Evolutionary conservation across 148 eudicot genomes (phyloP).

Genomic region (Diospyros lotus): DNA sequence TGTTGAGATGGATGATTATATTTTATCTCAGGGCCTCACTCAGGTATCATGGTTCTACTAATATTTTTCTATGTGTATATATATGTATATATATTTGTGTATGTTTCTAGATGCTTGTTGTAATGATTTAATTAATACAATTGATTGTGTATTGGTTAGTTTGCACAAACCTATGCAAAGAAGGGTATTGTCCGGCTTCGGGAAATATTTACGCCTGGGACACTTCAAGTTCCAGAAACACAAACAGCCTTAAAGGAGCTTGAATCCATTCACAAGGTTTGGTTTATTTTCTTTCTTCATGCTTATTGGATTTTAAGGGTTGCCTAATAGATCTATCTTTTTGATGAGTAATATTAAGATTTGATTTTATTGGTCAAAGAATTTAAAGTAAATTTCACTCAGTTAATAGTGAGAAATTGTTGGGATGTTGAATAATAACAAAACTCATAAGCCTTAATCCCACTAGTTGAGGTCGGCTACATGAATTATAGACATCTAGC

Average conservation of each 20-base stretch:
- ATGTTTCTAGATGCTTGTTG: background rate
- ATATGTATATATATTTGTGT: background rate
- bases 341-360: background rate
- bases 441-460: too few relatives aligned
- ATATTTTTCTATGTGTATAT: background rate
- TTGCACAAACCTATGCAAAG: constrained; percentile 74
- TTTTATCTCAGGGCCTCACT: constrained; percentile 58
- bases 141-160: constrained; percentile 33
- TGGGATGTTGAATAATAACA: too few relatives aligned
- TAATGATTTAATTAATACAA: constrained; percentile 2
- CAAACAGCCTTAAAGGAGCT: constrained; percentile 68
- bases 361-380: background rate
- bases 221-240: constrained; percentile 75
- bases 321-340: background rate
- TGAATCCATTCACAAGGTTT: constrained; percentile 94
- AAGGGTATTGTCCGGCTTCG: constrained; percentile 66
- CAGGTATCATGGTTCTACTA: constrained; percentile 28
- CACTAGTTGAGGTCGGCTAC: background rate
- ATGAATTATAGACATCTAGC: background rate
- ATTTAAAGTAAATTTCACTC: background rate
- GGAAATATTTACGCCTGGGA: constrained; percentile 93
- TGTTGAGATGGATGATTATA: constrained; percentile 83
- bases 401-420: background rate
- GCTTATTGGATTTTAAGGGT: background rate
- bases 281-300: background rate